Evolutionary conservation across 2,329 filamentous ascomycete genomes (phyloP), one percentile per base, ranked within the genome.

Genomic region (Fusarium nisikadoi): DNA sequence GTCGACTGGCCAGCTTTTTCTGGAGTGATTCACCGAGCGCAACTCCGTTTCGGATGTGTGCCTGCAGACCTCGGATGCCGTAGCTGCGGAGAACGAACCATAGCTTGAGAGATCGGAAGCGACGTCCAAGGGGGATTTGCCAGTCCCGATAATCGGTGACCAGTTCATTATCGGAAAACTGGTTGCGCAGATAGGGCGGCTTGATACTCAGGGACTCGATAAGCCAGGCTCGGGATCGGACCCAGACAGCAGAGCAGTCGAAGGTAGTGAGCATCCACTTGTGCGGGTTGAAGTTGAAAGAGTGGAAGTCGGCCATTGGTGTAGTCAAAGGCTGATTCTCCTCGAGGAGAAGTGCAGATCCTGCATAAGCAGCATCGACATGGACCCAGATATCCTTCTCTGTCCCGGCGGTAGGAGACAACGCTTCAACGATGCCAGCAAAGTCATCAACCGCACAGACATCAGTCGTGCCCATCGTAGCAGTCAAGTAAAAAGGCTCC

Each of bases 231-330:
- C 95, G 89, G 76, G 91, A 87, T 70, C 91, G 90, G 53, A 98
- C 90, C 83, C 90, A 98, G 49, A 97, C 87, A 72, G 92, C 92
- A 59, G 92, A 94, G 76, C 86, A 88, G 80, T 98, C 95, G 77
- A 98, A 98, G 82, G 97, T 97, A 62, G 94, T 94, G n/a, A 98
- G 90, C 54, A 98, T 87, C 95, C 95, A 98, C 84, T 98, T 98
- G 86, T 98, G 95, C 89, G 97, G 93, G 85, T 98, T 98, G 84
- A 95, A 90, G 82, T 97, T 92, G 87, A 97, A 97, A 72, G 92
- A 94, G 84, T 97, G 93, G 79, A 97, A 94, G 31, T 56, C n/a
- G 0, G 52, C 52, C 52, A 55, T 55, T n/a, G 86, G 83, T 4
- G 86, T 79, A 3, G 91, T 86, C 55, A 94, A 86, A 72, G 91